Evolutionary conservation across 2,329 filamentous ascomycete genomes (phyloP), one percentile per base, ranked within the genome.

Genomic region (Colletotrichum higginsianum): DNA sequence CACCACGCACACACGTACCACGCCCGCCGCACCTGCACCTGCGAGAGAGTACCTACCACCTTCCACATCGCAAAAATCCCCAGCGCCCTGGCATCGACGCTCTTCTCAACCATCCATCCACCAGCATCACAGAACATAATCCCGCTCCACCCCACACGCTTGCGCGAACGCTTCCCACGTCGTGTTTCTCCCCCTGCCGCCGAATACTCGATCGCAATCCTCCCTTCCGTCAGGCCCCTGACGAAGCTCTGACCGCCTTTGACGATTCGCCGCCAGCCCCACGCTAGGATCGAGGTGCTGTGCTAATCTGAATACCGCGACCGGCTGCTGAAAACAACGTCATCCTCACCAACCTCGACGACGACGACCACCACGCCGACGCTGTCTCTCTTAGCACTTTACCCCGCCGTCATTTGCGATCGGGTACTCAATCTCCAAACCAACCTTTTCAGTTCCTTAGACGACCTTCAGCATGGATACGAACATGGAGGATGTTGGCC

Each of bases 401-500:
- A n/a, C 64, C 44, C 68, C 66, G 66, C 69, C 62, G 57, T 58
- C 73, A 73, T 73, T 63, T 61, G 65, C 69, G 72, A 73, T 68
- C 64, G 66, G 72, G 52, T 40, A 44, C 56, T 53, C 30, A 60
- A 63, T 56, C 44, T 49, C 30, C 26, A 30, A 30, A 7, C n/a
- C 60, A 16, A 61, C n/a, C 9, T 38, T 66, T 30, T n/a, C 70
- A 40, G 61, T 38, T 53, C 21, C 35, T 21, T 62, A 71, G 70
- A 72, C 61, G 55, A 65, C 60, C 56, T 61, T 65, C 57, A 71
- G 57, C 65, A 98, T 98, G 95, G 96, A 99, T 84, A 97, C 95
- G 80, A 98, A 97, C 85, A 99, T 99, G 96, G 96, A 98, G 87
- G 96, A 99, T 82, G 95, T 97, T 78, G 93, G 93, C 80, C 94